Evolutionary conservation across 73 alveolate species (phyloP).

Genomic region (Durusdinium trenchii): DNA sequence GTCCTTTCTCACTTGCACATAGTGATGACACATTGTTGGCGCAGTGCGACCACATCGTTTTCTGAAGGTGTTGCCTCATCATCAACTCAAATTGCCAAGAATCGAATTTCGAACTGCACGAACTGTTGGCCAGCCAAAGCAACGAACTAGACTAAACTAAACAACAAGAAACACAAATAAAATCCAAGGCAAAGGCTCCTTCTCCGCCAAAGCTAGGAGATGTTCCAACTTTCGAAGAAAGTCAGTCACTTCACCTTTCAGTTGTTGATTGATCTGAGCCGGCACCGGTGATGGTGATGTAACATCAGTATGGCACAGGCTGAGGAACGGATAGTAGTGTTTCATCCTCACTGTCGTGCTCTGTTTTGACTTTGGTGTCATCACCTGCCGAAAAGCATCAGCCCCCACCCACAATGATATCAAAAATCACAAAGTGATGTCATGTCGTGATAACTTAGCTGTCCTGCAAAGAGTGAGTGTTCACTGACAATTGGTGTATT

Average conservation of each 20-base stretch:
- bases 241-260: not conserved
- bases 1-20: not conserved
- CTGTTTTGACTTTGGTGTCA: not conserved
- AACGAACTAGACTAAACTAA: not conserved
- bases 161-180: not conserved
- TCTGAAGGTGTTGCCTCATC: not conserved
- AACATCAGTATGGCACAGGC: too few relatives aligned
- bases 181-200: not conserved
- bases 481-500: too few relatives aligned
- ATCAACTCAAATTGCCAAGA: not conserved
- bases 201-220: not conserved
- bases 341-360: not conserved
- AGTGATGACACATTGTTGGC: not conserved
- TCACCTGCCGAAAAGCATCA: not conserved
- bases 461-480: too few relatives aligned
- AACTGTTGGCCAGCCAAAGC: not conserved
- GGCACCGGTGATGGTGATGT: too few relatives aligned
- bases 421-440: too few relatives aligned
- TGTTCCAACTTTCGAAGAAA: not conserved
- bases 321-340: not conserved
- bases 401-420: too few relatives aligned
- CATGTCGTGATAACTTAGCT: too few relatives aligned
- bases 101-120: not conserved
- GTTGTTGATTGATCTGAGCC: too few relatives aligned
- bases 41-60: not conserved